These are phyloP conservation scores for Trichoderma afroharzianum DNA, from an alignment of 2,329 filamentous ascomycete species.

Conservation along the genomic window DNA sequence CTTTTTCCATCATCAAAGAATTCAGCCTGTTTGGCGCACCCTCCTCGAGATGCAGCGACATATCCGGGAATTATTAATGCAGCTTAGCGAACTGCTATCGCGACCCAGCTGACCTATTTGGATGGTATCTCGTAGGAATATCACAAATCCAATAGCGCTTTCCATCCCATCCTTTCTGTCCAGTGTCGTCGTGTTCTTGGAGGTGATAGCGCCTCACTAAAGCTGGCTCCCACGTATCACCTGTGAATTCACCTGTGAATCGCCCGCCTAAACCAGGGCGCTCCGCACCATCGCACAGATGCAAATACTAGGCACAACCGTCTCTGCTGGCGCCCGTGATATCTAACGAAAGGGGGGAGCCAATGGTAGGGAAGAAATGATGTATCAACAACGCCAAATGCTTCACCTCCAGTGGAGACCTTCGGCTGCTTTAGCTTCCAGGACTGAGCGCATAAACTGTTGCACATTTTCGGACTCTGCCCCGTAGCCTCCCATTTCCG, in stretches of 20 bases:
- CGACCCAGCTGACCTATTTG: neutral
- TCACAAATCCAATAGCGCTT: constrained; percentile 7
- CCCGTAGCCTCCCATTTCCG: constrained; percentile 43
- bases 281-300: neutral
- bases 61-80: neutral
- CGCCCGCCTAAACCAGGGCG: neutral
- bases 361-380: neutral
- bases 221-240: neutral
- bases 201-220: neutral
- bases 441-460: constrained; percentile 58
- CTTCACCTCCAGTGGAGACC: constrained; percentile 57
- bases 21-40: constrained; percentile 13
- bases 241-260: neutral
- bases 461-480: constrained; percentile 48
- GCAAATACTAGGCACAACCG: neutral
- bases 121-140: neutral
- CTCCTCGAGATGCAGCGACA: neutral
- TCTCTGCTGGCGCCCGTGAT: constrained; percentile 3
- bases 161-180: neutral
- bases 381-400: neutral
- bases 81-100: neutral
- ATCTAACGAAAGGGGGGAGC: neutral
- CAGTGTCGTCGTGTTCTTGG: neutral
- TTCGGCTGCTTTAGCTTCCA: constrained; percentile 52
- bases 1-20: neutral